phyloP scores from a whole-genome alignment of 805 yeast species.

The Metschnikowia shivogae region DNA sequence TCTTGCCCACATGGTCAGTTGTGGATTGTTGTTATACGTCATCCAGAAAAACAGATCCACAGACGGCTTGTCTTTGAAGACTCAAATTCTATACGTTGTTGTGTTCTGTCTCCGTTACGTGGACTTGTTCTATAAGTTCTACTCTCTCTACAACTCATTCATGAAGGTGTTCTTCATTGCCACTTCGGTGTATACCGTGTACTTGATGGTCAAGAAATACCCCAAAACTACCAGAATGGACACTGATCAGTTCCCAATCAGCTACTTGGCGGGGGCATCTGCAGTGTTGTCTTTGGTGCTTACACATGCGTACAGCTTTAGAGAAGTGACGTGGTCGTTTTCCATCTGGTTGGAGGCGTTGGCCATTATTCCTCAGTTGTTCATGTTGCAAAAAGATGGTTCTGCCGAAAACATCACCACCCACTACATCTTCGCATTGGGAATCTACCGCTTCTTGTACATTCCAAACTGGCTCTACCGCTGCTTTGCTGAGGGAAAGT shows the following conservation, averaged over 20 bases:
- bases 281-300: conserved; percentile 53
- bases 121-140: conserved; percentile 54
- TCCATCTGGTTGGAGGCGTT: conserved; percentile 90
- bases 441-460: conserved; percentile 83
- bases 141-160: conserved; percentile 68
- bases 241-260: conserved; percentile 63
- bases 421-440: conserved; percentile 92
- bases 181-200: conserved; percentile 70
- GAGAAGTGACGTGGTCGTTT: conserved; percentile 81
- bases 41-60: conserved; percentile 63
- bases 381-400: conserved; percentile 84
- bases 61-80: conserved; percentile 83
- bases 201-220: conserved; percentile 62
- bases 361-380: conserved; percentile 90
- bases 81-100: conserved; percentile 72
- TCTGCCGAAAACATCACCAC: conserved; percentile 82
- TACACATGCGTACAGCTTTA: conserved; percentile 56
- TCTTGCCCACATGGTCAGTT: conserved; percentile 75
- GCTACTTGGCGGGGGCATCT: conserved; percentile 65
- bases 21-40: conserved; percentile 67
- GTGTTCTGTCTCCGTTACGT: conserved; percentile 74
- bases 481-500: conserved; percentile 56
- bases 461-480: conserved; percentile 95
- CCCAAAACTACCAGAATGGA: conserved; percentile 60
- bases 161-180: conserved; percentile 81